These are phyloP conservation scores for Magnolia changhungtana DNA, from an alignment of 164 flowering plant species.

Conservation along the genomic window DNA sequence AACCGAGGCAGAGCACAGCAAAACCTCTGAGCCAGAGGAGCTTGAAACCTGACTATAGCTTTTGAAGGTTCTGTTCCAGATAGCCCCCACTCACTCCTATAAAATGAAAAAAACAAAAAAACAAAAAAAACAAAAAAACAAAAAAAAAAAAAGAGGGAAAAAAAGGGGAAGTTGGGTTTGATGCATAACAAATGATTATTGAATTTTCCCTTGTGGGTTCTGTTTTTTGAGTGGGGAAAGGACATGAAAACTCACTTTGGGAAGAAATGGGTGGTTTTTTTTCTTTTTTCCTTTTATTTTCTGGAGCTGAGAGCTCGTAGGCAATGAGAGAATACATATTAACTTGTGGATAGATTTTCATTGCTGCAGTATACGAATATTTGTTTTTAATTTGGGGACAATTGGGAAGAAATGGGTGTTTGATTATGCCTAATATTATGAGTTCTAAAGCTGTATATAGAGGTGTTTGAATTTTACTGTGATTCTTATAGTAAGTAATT, in stretches of 20 bases:
- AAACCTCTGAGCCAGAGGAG: slow-evolving; percentile 33
- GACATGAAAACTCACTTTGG: no score
- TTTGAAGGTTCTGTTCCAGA: slow-evolving; percentile 22
- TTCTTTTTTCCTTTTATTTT: neutral
- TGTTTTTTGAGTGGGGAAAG: slow-evolving; percentile 5
- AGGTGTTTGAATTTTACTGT: neutral
- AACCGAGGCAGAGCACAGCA: slow-evolving; percentile 17
- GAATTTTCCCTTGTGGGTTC: slow-evolving; percentile 10
- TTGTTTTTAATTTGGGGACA: neutral
- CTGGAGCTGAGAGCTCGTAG: slow-evolving; percentile 5
- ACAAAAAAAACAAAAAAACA: no score
- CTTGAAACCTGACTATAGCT: slow-evolving; percentile 52
- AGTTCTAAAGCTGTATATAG: neutral
- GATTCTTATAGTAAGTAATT: neutral
- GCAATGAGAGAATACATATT: slow-evolving; percentile 2
- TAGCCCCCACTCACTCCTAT: neutral
- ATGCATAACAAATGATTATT: slow-evolving; percentile 12
- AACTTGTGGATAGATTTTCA: slow-evolving; percentile 12
- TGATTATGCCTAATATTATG: neutral
- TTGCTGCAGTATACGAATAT: slow-evolving; percentile 3
- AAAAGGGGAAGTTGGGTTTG: neutral
- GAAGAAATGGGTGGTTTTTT: slow-evolving; percentile 1
- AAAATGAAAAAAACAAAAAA: no score
- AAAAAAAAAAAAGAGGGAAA: no score
- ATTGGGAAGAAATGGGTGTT: slow-evolving; percentile 1